Evolutionary conservation across 768 basidiomycete species (phyloP).

Genomic region (Lactarius psammicola): DNA sequence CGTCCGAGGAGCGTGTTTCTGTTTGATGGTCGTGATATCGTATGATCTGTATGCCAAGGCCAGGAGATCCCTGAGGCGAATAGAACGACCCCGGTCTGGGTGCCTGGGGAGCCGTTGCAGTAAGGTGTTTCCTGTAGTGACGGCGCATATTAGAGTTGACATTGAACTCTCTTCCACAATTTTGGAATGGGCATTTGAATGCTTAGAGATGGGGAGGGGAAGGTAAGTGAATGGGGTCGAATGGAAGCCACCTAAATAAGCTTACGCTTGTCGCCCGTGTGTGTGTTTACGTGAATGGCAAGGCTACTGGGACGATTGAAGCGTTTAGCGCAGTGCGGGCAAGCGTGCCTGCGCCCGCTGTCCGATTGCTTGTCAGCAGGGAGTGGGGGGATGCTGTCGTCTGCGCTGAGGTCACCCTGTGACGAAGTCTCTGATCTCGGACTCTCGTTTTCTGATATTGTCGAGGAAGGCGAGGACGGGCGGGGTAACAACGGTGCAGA

Average conservation of each 20-base stretch:
- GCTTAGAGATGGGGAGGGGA: constrained; percentile 43
- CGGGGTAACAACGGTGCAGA: constrained; percentile 9
- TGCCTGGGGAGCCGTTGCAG: constrained; percentile 16
- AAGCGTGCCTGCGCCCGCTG: constrained; percentile 36
- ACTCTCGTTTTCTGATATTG: constrained; percentile 26
- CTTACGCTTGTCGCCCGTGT: constrained; percentile 68
- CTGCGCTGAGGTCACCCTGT: constrained; percentile 23
- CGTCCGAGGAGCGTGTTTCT: constrained; percentile 9
- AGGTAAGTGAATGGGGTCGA: background rate
- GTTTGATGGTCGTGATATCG: constrained; percentile 25
- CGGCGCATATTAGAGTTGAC: constrained; percentile 85
- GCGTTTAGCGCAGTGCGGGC: constrained; percentile 54
- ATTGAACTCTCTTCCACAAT: constrained; percentile 75
- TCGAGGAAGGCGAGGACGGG: constrained; percentile 25
- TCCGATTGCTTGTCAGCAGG: constrained; percentile 24
- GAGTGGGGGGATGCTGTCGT: constrained; percentile 7
- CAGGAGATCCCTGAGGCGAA: constrained; percentile 14
- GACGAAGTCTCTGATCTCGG: constrained; percentile 20
- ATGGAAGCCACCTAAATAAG: constrained; percentile 2
- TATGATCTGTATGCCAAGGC: constrained; percentile 27
- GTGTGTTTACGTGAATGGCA: constrained; percentile 63
- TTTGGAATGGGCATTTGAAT: constrained; percentile 70
- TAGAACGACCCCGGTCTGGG: constrained; percentile 24
- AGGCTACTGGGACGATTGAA: constrained; percentile 71
- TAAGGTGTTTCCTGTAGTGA: constrained; percentile 66